Evolutionary conservation across 1,139 yeast species (phyloP), one percentile per base, ranked within the genome.

Genomic region (Debaryomyces singareniensis): DNA sequence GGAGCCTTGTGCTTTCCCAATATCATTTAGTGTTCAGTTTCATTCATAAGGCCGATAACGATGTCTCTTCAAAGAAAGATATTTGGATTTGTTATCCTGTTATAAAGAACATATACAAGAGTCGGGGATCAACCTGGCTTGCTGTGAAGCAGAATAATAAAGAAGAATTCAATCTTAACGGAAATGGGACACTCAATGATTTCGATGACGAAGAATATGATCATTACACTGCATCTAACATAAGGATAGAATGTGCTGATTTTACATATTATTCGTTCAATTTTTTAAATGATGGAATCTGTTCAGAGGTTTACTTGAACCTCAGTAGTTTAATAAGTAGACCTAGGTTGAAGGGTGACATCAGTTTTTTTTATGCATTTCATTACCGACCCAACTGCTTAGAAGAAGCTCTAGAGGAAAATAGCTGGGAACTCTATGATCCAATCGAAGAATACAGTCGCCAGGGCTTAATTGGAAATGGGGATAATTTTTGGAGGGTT

Each of bases 11-110:
- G 39, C 58, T 91, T 33, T 84, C 95, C 1, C 75, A 89, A 1
- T 89, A 81, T 53, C 98, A 91, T 59, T 63, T 91, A 47, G 91
- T 91, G 15, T 89, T 89, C 54, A 73, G 49, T 20, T 58, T 57
- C 71, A 5, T 33, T 65, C 53, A 56, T 35, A 29, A 47, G 34
- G 38, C 35, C 27, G 36, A 39, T 20, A 35, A 33, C 41, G 29
- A 40, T 39, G n/a, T 43, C 38, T 31, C 53, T 16, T 58, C 62
- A 22, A 31, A 53, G 18, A 60, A 78, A 36, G 97, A 91, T 50
- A 72, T 86, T 14, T 91, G 98, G 98, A 71, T 87, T 21, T 83
- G 95, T 36, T 91, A 89, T 53, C 97, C 97, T 0, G 75, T 89
- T 42, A 79, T 89, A 27, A 82, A 78, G 28, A 61, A 70, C 33